These are phyloP conservation scores for Phylloporus sp. DNA, from an alignment of 768 basidiomycete genomes.

Conservation along the genomic window DNA sequence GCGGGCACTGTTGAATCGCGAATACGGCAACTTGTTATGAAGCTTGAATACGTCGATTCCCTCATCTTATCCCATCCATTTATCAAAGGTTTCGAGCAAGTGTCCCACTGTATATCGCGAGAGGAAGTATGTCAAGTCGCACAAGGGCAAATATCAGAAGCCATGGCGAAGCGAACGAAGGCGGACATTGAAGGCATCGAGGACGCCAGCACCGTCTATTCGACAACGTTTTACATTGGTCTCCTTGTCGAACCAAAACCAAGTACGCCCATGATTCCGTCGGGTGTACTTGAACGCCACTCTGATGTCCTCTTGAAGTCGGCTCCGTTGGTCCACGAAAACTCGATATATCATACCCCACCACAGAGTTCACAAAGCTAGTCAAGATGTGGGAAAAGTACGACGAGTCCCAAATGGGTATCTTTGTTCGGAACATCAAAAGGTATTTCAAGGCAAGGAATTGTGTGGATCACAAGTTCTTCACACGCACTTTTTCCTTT, in stretches of 20 bases:
- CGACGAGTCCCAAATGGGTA: constrained; percentile 89
- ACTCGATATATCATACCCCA: constrained; percentile 96
- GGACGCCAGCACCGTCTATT: constrained; percentile 75
- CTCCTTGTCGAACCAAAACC: constrained; percentile 88
- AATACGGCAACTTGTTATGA: constrained; percentile 94
- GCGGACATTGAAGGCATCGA: constrained; percentile 77
- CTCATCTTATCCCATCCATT: constrained; percentile 92
- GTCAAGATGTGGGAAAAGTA: constrained; percentile 96
- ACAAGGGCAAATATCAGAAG: constrained; percentile 79
- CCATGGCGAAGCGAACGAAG: constrained; percentile 66
- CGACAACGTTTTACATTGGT: constrained; percentile 98
- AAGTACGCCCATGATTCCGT: constrained; percentile 49
- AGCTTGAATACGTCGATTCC: constrained; percentile 93
- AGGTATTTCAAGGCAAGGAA: constrained; percentile 45
- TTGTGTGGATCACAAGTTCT: constrained; percentile 10
- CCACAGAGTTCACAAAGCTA: constrained; percentile 89
- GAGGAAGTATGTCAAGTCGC: constrained; percentile 87
- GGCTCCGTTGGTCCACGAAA: constrained; percentile 74
- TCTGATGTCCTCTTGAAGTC: constrained; percentile 43
- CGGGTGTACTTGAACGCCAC: constrained; percentile 7
- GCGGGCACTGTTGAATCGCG: constrained; percentile 98
- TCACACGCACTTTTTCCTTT: constrained; percentile 21
- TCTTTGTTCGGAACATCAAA: constrained; percentile 90
- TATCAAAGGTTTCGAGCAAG: constrained; percentile 89
- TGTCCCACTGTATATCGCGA: constrained; percentile 76